Percentiles rank a stretch among this genome's conserved stretches.
Evolutionary conservation across 2,329 filamentous ascomycete genomes (phyloP).

Genomic region (Cadophora malorum): DNA sequence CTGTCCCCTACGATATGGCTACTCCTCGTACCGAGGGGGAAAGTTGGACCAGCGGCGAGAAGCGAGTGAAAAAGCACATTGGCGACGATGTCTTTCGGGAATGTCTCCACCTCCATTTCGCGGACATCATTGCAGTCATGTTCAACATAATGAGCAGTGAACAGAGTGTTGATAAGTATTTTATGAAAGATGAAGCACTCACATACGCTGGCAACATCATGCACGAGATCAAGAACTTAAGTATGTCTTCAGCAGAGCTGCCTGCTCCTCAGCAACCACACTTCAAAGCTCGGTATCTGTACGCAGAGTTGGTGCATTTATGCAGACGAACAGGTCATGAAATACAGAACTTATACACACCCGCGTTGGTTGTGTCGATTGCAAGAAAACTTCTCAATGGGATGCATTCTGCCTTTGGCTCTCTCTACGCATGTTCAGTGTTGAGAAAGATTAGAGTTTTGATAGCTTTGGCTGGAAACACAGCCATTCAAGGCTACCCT

Average conservation of each 20-base stretch:
- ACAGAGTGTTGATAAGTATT: constrained; percentile 71
- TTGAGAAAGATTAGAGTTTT: constrained; percentile 85
- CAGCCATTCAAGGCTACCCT: constrained; percentile 79
- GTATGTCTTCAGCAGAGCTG: constrained; percentile 68
- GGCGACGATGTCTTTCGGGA: constrained; percentile 69
- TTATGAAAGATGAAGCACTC: constrained; percentile 65
- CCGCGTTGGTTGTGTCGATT: constrained; percentile 74
- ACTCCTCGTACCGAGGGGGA: constrained; percentile 60
- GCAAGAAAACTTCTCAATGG: constrained; percentile 80
- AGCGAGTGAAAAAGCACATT: constrained; percentile 62
- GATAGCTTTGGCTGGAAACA: constrained; percentile 75
- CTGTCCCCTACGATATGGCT: constrained; percentile 76
- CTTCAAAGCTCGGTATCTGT: constrained; percentile 79
- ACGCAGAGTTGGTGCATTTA: constrained; percentile 78
- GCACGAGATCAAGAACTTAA: constrained; percentile 70
- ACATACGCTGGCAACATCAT: constrained; percentile 68
- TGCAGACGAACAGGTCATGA: constrained; percentile 75
- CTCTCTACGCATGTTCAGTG: constrained; percentile 84
- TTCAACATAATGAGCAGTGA: constrained; percentile 82
- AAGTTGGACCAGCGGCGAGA: constrained; percentile 55
- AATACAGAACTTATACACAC: constrained; percentile 72
- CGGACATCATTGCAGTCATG: constrained; percentile 77
- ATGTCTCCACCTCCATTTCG: constrained; percentile 72
- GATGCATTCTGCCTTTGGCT: constrained; percentile 82
- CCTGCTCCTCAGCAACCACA: constrained; percentile 85